Conservation (phyloP, 78 protist species). For the Isochrysis galbana region DNA sequence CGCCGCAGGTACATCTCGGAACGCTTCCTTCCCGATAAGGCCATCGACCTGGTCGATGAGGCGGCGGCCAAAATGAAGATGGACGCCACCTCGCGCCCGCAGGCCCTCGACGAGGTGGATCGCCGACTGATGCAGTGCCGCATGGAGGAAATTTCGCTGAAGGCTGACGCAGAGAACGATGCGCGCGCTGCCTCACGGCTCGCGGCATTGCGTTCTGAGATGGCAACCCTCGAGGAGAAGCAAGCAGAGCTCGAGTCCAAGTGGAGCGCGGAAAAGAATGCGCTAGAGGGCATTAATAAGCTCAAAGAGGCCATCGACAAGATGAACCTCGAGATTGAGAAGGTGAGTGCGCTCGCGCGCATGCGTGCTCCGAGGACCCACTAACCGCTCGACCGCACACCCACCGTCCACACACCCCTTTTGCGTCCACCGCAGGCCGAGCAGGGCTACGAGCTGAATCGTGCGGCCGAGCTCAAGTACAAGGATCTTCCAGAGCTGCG, state of each 20-base stretch:
- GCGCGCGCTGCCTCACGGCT: constrained; percentile 15
- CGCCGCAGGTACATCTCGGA: constrained; percentile 67
- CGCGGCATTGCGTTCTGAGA: constrained; percentile 76
- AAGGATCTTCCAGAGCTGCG: neutral
- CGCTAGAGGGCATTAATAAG: neutral
- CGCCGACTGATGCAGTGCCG: constrained; percentile 1
- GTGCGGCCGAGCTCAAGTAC: constrained; percentile 52
- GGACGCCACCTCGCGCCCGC: constrained; percentile 31
- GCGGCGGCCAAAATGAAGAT: constrained; percentile 25
- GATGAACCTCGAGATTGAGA: neutral
- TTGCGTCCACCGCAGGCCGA: no score
- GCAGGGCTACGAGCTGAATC: constrained; percentile 23
- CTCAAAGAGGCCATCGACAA: constrained; percentile 7
- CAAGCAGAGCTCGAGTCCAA: neutral
- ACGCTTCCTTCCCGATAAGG: constrained; percentile 56
- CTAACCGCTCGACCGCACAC: no score
- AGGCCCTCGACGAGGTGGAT: neutral
- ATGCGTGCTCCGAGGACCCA: no score
- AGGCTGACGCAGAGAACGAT: neutral
- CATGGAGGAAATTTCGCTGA: constrained; percentile 35
- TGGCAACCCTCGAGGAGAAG: neutral
- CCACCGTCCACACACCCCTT: no score
- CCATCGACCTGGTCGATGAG: constrained; percentile 46
- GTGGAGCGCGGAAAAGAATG: constrained; percentile 31
- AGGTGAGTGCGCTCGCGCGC: no score